Percentiles rank a stretch among this genome's conserved stretches.
Conservation (phyloP, 1,284 basidiomycete genomes). For the Cystobasidium sp. region DNA sequence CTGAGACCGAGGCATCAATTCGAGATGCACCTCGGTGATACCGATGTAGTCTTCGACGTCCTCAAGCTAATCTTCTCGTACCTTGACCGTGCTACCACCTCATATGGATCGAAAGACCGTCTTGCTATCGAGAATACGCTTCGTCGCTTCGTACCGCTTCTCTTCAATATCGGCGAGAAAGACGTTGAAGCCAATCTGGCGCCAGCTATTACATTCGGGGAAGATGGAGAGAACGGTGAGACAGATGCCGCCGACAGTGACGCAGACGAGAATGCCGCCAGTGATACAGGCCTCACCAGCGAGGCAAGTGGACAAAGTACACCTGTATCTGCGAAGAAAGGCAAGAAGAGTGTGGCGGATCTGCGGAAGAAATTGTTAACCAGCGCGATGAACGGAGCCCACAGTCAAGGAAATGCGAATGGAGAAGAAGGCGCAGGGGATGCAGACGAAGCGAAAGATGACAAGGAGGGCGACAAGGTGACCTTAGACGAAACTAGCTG, state of each 20-base stretch:
- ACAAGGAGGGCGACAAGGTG: not conserved
- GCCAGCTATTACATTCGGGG: constrained; percentile 44
- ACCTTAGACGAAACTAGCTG: constrained; percentile 26
- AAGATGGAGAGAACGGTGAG: constrained; percentile 45
- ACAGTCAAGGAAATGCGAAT: not conserved
- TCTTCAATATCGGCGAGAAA: constrained; percentile 75
- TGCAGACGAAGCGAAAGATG: not conserved
- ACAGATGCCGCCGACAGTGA: constrained; percentile 26
- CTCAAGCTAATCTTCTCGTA: constrained; percentile 89
- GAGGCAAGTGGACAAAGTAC: constrained; percentile 23
- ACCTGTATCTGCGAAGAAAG: constrained; percentile 7
- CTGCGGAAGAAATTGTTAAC: constrained; percentile 74
- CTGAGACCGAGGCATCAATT: constrained; percentile 67
- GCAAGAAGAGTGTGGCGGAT: constrained; percentile 64
- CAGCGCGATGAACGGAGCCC: constrained; percentile 22
- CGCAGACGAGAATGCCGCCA: constrained; percentile 41
- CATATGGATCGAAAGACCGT: constrained; percentile 75
- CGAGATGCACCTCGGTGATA: constrained; percentile 78
- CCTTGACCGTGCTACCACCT: constrained; percentile 71
- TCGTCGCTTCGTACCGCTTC: constrained; percentile 77
- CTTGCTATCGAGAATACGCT: constrained; percentile 83
- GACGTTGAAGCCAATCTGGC: constrained; percentile 69
- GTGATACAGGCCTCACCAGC: constrained; percentile 34
- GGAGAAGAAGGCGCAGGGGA: not conserved
- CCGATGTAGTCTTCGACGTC: constrained; percentile 79